Conservation (phyloP, 2,329 filamentous ascomycete genomes). For the Xylariaceae sp. region DNA sequence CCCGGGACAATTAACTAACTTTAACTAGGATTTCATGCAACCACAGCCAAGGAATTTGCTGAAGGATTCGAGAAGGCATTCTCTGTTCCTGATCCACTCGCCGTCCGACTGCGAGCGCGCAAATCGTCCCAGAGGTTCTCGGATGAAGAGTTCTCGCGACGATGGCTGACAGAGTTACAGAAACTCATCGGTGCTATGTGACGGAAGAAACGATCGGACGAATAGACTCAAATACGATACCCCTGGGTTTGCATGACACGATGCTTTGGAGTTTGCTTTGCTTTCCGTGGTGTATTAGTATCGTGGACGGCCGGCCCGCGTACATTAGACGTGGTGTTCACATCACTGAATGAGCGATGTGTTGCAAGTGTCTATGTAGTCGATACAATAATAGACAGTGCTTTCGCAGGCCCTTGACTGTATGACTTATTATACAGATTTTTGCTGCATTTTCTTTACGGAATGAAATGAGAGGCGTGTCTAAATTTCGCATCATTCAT, state of each 20-base stretch:
- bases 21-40: conserved; percentile 75
- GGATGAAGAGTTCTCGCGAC: conserved; percentile 75
- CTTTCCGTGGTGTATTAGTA: conserved; percentile 1
- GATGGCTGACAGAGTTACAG: conserved; percentile 74
- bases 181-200: conserved; percentile 55
- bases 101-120: conserved; percentile 71
- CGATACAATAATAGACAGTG: no score
- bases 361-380: no score
- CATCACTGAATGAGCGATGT: no score
- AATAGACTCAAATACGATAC: conserved; percentile 6
- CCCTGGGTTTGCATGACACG: conserved; percentile 8
- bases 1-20: not conserved
- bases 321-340: no score
- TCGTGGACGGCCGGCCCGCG: no score
- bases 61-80: conserved; percentile 75
- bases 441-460: no score
- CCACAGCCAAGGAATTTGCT: conserved; percentile 74
- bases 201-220: conserved; percentile 3
- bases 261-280: conserved; percentile 12
- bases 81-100: conserved; percentile 65
- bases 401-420: no score
- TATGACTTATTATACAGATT: no score
- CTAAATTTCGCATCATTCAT: no score
- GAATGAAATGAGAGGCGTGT: no score
- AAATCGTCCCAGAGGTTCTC: conserved; percentile 80